Percentiles rank a stretch among this genome's conserved stretches.
phyloP scores from a whole-genome alignment of 805 yeast species.

The Kluyveromyces nonfermentans region DNA sequence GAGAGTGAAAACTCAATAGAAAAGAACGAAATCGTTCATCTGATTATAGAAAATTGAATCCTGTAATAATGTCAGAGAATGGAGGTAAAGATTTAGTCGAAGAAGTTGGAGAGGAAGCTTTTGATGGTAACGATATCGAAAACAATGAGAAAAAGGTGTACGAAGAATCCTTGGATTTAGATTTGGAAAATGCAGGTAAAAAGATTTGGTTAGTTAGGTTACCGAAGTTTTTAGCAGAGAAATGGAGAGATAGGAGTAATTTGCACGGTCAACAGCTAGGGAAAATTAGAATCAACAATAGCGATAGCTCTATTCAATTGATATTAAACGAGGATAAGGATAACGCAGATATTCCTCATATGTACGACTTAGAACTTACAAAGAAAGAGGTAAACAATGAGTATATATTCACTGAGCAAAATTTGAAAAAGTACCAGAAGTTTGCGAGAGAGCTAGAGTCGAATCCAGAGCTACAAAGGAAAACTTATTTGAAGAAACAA shows the following conservation, averaged over 20 bases:
- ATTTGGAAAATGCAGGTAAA: slow-evolving; percentile 48
- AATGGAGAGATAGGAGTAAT: slow-evolving; percentile 59
- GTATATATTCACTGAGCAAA: slow-evolving; percentile 80
- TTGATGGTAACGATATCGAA: slow-evolving; percentile 37
- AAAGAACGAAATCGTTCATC: background rate
- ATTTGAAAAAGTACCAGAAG: slow-evolving; percentile 47
- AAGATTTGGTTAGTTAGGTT: slow-evolving; percentile 89
- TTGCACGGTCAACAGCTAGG: slow-evolving; percentile 73
- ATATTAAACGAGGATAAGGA: slow-evolving; percentile 40
- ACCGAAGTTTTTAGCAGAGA: slow-evolving; percentile 77
- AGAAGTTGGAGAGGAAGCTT: slow-evolving; percentile 30
- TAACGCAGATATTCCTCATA: slow-evolving; percentile 60
- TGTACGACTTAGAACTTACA: slow-evolving; percentile 69
- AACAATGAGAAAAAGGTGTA: slow-evolving; percentile 29
- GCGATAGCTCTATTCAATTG: slow-evolving; percentile 41
- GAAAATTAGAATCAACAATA: slow-evolving; percentile 62
- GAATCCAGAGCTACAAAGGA: slow-evolving; percentile 31
- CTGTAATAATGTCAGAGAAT: slow-evolving; percentile 11
- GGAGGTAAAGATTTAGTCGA: slow-evolving; percentile 35
- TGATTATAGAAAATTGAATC: background rate
- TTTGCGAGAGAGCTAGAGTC: slow-evolving; percentile 28
- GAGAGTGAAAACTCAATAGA: too few species aligned
- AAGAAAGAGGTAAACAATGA: slow-evolving; percentile 79
- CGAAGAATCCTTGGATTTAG: slow-evolving; percentile 72
- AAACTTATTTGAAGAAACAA: slow-evolving; percentile 25